Percentiles rank a stretch among this genome's conserved stretches.
Evolutionary conservation across 495 filamentous ascomycete genomes (phyloP).

Genomic region (Podospora didyma): DNA sequence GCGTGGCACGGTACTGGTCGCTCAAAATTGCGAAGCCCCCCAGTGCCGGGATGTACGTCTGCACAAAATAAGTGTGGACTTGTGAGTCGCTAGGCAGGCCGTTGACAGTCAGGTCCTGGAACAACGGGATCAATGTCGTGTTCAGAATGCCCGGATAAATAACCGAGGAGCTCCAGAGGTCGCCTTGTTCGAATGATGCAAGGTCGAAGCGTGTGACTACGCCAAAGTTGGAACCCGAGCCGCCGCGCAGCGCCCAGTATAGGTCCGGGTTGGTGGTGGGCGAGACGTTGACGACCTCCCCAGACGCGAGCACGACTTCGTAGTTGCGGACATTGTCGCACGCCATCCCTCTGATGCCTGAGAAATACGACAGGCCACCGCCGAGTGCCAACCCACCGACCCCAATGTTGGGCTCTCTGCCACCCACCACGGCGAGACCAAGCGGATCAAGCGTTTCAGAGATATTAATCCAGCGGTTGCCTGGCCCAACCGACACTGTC

Average conservation of each 20-base stretch:
- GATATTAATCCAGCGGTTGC: conserved; percentile 50
- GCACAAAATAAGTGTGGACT: conserved; percentile 22
- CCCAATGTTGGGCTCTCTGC: conserved; percentile 52
- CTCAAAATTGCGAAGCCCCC: conserved; percentile 13
- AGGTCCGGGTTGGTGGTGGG: conserved; percentile 41
- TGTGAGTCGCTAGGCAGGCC: conserved; percentile 14
- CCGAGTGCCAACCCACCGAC: conserved; percentile 57
- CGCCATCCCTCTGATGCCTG: conserved; percentile 20
- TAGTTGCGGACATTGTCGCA: conserved; percentile 44
- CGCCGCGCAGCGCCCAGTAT: conserved; percentile 56
- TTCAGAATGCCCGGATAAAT: conserved; percentile 16
- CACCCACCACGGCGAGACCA: conserved; percentile 48
- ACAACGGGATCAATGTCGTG: conserved; percentile 17
- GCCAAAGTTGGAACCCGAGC: conserved; percentile 55
- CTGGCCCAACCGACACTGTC: conserved; percentile 40
- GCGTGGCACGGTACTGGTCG: conserved; percentile 19
- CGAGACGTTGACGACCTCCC: conserved; percentile 42
- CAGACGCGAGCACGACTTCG: conserved; percentile 46
- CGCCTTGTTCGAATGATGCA: conserved; percentile 20
- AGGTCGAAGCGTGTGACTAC: conserved; percentile 44
- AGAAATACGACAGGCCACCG: conserved; percentile 46
- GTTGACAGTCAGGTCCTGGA: conserved; percentile 20
- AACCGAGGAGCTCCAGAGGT: conserved; percentile 19
- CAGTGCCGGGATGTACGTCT: conserved; percentile 4
- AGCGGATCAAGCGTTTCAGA: conserved; percentile 45